phyloP scores from a whole-genome alignment of 768 basidiomycete genomes.

The Termitomyces sp. region DNA sequence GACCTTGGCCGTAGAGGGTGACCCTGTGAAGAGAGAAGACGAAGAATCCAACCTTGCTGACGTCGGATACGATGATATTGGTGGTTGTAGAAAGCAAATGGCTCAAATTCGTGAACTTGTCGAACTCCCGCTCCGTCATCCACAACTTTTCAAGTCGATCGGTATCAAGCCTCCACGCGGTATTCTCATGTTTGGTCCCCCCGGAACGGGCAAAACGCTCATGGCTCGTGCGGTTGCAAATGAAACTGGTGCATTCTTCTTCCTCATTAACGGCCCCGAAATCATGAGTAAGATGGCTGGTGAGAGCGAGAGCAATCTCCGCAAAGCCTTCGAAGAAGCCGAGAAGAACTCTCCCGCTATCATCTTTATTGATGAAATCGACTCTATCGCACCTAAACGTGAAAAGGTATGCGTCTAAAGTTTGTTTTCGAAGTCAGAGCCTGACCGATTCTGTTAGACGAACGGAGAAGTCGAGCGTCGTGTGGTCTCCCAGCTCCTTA shows the following conservation, averaged over 20 bases:
- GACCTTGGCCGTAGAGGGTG: conserved; percentile 66
- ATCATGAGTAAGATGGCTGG: conserved; percentile 99
- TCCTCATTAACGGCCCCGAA: conserved; percentile 99
- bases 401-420: conserved; percentile 69
- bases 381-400: conserved; percentile 99
- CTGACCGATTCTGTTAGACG: conserved; percentile 50
- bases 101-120: conserved; percentile 99
- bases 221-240: conserved; percentile 99
- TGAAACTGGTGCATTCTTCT: conserved; percentile 99
- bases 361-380: conserved; percentile 99
- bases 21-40: conserved; percentile 97
- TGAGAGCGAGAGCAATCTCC: conserved; percentile 93
- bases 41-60: conserved; percentile 96
- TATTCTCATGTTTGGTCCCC: conserved; percentile 98
- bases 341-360: conserved; percentile 99
- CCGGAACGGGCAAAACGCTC: conserved; percentile 98
- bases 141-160: conserved; percentile 99
- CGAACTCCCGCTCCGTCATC: conserved; percentile 95
- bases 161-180: conserved; percentile 99
- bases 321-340: conserved; percentile 99
- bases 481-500: conserved; percentile 96
- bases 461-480: conserved; percentile 99
- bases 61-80: conserved; percentile 99
- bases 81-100: conserved; percentile 99
- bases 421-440: background rate